Conservation (phyloP, 2,329 filamentous ascomycete species). For the Verticillium albo-atrum region DNA sequence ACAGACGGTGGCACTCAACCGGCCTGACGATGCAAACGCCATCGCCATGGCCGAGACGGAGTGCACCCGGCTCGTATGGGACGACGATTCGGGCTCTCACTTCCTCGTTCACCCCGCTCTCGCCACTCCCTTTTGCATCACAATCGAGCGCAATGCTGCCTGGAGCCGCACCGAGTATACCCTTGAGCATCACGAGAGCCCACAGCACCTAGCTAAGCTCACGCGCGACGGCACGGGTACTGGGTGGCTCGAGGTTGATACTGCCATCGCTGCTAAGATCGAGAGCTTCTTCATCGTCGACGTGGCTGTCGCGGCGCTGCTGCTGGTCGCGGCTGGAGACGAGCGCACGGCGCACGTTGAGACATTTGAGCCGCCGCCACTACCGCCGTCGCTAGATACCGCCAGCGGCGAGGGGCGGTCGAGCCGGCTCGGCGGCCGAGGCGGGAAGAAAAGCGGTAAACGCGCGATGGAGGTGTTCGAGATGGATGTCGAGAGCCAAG, state of each 20-base stretch:
- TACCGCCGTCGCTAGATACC: constrained; percentile 15
- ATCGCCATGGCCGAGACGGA: constrained; percentile 63
- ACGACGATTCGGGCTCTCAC: constrained; percentile 53
- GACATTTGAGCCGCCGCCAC: constrained; percentile 56
- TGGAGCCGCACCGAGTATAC: constrained; percentile 61
- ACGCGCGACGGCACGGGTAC: constrained; percentile 55
- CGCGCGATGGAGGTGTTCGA: constrained; percentile 53
- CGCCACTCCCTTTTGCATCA: constrained; percentile 58
- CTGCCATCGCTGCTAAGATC: constrained; percentile 52
- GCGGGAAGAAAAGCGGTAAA: constrained; percentile 20
- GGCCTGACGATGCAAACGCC: constrained; percentile 53
- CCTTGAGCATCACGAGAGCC: constrained; percentile 60
- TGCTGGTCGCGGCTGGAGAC: constrained; percentile 55
- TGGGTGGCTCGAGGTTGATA: constrained; percentile 59
- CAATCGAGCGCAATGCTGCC: constrained; percentile 52
- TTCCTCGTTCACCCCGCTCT: constrained; percentile 62
- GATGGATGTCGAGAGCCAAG: constrained; percentile 60
- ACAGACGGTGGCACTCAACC: constrained; percentile 57
- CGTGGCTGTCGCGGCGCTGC: constrained; percentile 54
- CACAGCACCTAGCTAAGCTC: constrained; percentile 55
- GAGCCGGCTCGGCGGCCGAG: constrained; percentile 17
- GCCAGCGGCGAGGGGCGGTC: constrained; percentile 24
- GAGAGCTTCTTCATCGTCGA: constrained; percentile 60
- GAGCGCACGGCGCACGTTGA: constrained; percentile 47
- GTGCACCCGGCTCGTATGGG: constrained; percentile 68